Conservation (phyloP, 1,284 basidiomycete species). For the Garcileccinum viscosum region DNA sequence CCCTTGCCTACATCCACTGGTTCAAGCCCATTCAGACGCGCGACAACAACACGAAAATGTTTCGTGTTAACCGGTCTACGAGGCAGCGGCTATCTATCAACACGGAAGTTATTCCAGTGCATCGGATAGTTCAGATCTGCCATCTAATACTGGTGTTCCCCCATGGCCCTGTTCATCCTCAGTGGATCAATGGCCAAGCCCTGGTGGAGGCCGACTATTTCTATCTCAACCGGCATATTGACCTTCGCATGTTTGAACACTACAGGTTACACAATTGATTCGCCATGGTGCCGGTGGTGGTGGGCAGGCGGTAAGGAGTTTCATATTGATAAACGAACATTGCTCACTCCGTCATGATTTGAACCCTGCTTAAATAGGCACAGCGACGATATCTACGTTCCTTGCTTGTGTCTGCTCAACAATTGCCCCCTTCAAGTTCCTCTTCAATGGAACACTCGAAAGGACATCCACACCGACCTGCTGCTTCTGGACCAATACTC, state of each 20-base stretch:
- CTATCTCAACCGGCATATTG: background rate
- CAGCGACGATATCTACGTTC: conserved; percentile 69
- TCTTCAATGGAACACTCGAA: conserved; percentile 44
- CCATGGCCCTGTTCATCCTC: background rate
- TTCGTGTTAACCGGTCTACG: background rate
- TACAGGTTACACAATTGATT: no score
- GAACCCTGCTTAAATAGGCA: conserved; percentile 55
- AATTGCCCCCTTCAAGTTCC: conserved; percentile 36
- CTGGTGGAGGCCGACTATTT: background rate
- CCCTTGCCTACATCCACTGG: background rate
- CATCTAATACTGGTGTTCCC: background rate
- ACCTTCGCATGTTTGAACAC: background rate
- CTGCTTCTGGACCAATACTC: conserved; percentile 48
- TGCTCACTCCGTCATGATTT: no score
- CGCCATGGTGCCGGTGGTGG: no score
- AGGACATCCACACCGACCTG: conserved; percentile 38
- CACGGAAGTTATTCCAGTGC: background rate
- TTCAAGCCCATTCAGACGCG: background rate
- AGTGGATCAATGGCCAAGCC: background rate
- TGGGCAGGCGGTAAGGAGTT: no score
- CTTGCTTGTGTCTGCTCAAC: conserved; percentile 57
- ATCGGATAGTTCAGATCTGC: background rate
- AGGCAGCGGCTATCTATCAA: background rate
- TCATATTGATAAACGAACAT: no score
- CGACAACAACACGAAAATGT: background rate